Evolutionary conservation across 2,329 filamentous ascomycete species (phyloP), one percentile per base, ranked within the genome.

Genomic region (Pestalotiopsis sp.): DNA sequence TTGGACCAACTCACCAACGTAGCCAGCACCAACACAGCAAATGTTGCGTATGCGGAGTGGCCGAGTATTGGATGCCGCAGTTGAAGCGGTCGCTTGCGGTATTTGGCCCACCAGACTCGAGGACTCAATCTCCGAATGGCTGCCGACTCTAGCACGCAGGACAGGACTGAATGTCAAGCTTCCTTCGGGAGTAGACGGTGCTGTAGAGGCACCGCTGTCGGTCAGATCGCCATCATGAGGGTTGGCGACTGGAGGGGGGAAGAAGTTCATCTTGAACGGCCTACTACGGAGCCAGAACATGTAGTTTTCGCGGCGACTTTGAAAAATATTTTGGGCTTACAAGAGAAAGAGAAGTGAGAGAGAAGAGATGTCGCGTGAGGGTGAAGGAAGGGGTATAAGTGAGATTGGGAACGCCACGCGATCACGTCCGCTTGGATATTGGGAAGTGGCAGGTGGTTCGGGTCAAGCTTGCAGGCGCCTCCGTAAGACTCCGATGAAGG

Each of bases 1-100:
- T 20, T 6, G 2, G 13, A 49, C 27, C 20, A 38, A 84, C 90
- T 75, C 84, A 93, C 90, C 91, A 52, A 77, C 76, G 66, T 76
- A 75, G 49, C 76, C 76, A 56, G 76, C 76, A 14, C 76, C 76
- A 2, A 78, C 72, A 41, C 71, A 77, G 67, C 76, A 77, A 67
- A 78, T 75, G 20, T 74, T 78, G 13, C 81, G 82, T 52, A 91
- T 38, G 40, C 66, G 25, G 66, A 68, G n/a, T 58, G 66, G 38
- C 49, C 67, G 25, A 57, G 70, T 23, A 63, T 60, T 40, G 61
- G 71, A 67, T 69, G 70, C 40, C 1, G 72, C 66, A 17, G 72
- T 56, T 36, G 74, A 40, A 27, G 73, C 70, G n/a, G 41, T 60
- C 56, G 66, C 69, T 45, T 62, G 70, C 45, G n/a, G n/a, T 25